These are phyloP conservation scores for Cryptosporidium bovis DNA, from an alignment of 169 alveolate species.

Conservation along the genomic window DNA sequence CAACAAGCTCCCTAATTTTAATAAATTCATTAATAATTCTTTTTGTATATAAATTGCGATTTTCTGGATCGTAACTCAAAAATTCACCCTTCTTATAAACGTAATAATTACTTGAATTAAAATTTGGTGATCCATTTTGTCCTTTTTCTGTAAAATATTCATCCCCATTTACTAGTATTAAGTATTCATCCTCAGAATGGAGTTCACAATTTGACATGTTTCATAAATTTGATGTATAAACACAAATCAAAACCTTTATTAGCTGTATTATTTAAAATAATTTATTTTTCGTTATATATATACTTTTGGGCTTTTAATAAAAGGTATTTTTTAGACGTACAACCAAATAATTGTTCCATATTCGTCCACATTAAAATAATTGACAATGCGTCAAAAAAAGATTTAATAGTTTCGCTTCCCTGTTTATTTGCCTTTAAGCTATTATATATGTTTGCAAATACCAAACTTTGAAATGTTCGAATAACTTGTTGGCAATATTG, in stretches of 20 bases:
- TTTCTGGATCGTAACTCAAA: constrained; percentile 2
- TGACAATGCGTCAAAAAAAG: background rate
- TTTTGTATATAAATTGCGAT: constrained; percentile 8
- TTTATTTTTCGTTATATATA: background rate
- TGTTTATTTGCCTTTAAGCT: background rate
- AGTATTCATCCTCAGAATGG: constrained; percentile 61
- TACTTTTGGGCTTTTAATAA: background rate
- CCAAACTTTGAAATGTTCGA: background rate
- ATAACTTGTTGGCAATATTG: constrained; percentile 5
- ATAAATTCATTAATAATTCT: background rate
- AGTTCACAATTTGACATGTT: background rate
- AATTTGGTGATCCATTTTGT: background rate
- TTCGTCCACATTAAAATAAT: constrained; percentile 66
- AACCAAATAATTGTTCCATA: constrained; percentile 49
- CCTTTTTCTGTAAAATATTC: constrained; percentile 22
- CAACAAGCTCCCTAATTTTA: background rate
- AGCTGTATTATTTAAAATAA: background rate
- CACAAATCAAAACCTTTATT: background rate
- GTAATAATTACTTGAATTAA: constrained; percentile 13
- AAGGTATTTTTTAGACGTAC: constrained; percentile 30
- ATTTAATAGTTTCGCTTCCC: background rate
- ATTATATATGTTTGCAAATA: background rate
- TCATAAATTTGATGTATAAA: background rate
- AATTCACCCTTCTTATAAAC: constrained; percentile 30
- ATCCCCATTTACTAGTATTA: constrained; percentile 28